Evolutionary conservation across 495 filamentous ascomycete genomes (phyloP), one percentile per base, ranked within the genome.

Genomic region (Tricharina praecox): DNA sequence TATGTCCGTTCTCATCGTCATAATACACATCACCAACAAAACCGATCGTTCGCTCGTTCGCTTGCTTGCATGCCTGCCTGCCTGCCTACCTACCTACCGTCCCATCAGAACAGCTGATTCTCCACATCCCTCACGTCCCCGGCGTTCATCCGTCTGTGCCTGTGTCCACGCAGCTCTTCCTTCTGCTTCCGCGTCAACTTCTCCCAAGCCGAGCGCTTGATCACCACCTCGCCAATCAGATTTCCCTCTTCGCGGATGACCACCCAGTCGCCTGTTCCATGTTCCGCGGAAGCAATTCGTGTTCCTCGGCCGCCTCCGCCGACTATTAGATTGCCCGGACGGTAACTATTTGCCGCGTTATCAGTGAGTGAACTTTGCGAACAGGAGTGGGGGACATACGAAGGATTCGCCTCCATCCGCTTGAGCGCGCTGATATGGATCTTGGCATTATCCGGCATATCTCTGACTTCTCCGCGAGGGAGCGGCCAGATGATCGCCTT

Each of bases 401-500:
- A 25, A 25, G 44, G 55, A 51, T 86, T 67, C 4, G 68, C 63
- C 36, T 78, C 59, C 81, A 90, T 82, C 1, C 85, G 70, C 16
- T 70, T 69, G 32, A 93, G 75, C 0, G 82, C 85, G 7, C 75
- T 79, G 28, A 75, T 70, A 54, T 93, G 85, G 1, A 90, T 70
- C 26, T 76, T 68, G 9, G 48, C 51, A 47, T 76, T 69, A 7
- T 72, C 62, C 0, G 85, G 85, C 10, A 93, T 82, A 59, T 92
- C 85, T 1, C 85, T 73, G 3, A 80, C 76, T 59, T 90, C 85
- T 20, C 85, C 85, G 37, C 75, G 73, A 0, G 85, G 84, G 3
- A 90, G 61, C 0, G 85, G 85, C 77, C 82, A 86, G 18, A 75
- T 64, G 49, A 92, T 88, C 0, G 80, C 77, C 53, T 80, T 79